Conservation (phyloP, 495 filamentous ascomycete genomes). For the Penicillium parvum region DNA sequence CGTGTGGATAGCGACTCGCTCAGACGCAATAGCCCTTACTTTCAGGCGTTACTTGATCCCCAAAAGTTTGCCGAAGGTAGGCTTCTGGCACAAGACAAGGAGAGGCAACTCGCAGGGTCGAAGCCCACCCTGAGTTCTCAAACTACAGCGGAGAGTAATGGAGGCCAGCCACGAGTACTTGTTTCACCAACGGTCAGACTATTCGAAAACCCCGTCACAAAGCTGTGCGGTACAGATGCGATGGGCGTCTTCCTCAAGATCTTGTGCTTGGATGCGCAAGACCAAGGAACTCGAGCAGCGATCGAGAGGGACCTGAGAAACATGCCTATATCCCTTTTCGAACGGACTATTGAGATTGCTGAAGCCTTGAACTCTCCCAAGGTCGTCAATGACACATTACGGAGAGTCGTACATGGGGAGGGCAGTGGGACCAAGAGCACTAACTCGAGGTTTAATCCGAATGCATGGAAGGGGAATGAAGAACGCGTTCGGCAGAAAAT, state of each 20-base stretch:
- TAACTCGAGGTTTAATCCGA: constrained; percentile 19
- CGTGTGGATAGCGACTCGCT: constrained; percentile 32
- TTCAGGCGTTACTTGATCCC: constrained; percentile 42
- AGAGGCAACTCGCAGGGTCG: not conserved
- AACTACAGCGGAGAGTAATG: no score
- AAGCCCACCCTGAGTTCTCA: no score
- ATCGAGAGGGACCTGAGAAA: constrained; percentile 19
- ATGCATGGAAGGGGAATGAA: constrained; percentile 33
- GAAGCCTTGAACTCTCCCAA: constrained; percentile 35
- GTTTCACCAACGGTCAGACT: constrained; percentile 28
- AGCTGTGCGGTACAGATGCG: constrained; percentile 29
- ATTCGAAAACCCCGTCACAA: constrained; percentile 18
- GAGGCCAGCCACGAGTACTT: no score
- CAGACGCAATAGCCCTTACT: constrained; percentile 39
- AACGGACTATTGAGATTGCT: constrained; percentile 33
- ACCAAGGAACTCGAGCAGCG: not conserved
- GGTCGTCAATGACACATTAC: constrained; percentile 16
- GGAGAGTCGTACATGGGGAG: constrained; percentile 22
- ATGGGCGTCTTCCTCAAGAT: constrained; percentile 38
- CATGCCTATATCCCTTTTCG: constrained; percentile 28
- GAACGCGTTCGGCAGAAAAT: constrained; percentile 40
- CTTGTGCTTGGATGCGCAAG: constrained; percentile 26
- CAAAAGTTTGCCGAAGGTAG: constrained; percentile 47
- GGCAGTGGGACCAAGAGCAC: constrained; percentile 27
- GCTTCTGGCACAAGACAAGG: constrained; percentile 25